Evolutionary conservation across 352 stramenopile genomes (phyloP).

Genomic region (Phytophthora syringae): DNA sequence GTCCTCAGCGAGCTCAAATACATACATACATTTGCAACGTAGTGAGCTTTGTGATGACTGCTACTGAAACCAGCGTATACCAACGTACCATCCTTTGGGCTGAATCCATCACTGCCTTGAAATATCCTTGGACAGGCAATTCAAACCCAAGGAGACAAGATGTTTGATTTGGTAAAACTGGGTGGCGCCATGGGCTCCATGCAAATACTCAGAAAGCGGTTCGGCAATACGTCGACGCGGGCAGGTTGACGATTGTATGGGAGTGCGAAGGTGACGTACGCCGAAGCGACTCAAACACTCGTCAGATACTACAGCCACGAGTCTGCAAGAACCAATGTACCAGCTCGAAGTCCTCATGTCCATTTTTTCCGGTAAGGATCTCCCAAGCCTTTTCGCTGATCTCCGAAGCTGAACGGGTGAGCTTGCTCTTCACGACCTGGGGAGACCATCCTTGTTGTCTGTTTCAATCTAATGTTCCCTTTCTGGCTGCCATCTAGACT

Average conservation of each 20-base stretch:
- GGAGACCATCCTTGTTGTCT: conserved; percentile 31
- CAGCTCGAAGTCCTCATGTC: conserved; percentile 36
- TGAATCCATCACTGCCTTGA: conserved; percentile 44
- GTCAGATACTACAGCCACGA: too few relatives aligned
- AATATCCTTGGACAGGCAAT: too few relatives aligned
- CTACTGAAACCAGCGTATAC: neutral
- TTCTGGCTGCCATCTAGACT: conserved; percentile 35
- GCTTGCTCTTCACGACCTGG: conserved; percentile 49
- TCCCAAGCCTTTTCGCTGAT: conserved; percentile 44
- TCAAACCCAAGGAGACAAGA: too few relatives aligned
- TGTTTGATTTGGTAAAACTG: too few relatives aligned
- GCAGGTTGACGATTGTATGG: too few relatives aligned
- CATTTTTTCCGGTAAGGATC: conserved; percentile 37
- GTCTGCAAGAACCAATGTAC: too few relatives aligned
- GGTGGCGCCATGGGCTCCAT: too few relatives aligned
- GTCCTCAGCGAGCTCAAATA: conserved; percentile 48
- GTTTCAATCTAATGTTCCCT: conserved; percentile 56
- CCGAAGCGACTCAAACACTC: too few relatives aligned
- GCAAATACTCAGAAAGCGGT: too few relatives aligned
- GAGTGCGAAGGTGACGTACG: too few relatives aligned
- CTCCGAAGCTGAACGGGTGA: conserved; percentile 36
- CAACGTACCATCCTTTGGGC: conserved; percentile 56
- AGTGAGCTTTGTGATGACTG: neutral
- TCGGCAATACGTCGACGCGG: too few relatives aligned
- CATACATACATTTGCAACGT: conserved; percentile 26